A percentile compares a stretch with the other conserved stretches of the same genome.
phyloP scores from a whole-genome alignment of 2,329 filamentous ascomycete species.

The Rutstroemia sp. region DNA sequence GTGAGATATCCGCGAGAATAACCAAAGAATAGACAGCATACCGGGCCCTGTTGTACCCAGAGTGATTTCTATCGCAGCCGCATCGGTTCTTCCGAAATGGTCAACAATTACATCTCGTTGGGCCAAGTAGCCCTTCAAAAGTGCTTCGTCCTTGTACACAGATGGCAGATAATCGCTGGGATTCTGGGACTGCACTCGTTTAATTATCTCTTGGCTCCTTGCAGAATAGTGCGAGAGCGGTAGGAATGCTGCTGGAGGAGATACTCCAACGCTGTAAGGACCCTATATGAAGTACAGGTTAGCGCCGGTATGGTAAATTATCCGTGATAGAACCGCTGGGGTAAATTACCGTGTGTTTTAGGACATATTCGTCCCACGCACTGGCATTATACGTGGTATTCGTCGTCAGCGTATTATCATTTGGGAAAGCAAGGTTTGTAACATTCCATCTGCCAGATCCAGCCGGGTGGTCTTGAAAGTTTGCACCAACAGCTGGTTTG shows the following conservation, averaged over 20 bases:
- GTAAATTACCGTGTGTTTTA: neutral
- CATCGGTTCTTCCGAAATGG: neutral
- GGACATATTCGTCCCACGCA: neutral
- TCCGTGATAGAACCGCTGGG: neutral
- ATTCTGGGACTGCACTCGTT: neutral
- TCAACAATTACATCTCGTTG: neutral
- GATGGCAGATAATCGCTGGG: neutral
- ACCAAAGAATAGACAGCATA: neutral
- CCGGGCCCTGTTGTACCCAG: neutral
- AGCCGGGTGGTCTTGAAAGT: conserved; percentile 29
- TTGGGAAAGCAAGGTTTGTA: neutral
- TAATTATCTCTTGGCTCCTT: neutral
- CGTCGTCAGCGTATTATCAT: neutral
- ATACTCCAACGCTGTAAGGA: neutral
- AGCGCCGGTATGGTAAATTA: neutral
- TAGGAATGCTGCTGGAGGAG: neutral
- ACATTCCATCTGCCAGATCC: neutral
- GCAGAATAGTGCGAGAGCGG: neutral
- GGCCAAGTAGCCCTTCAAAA: neutral
- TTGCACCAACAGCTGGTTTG: conserved; percentile 24
- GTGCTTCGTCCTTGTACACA: neutral
- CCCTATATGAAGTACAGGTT: neutral
- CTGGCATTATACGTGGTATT: neutral
- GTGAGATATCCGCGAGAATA: neutral
- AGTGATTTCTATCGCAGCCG: neutral